Conservation (phyloP, 148 eudicot genomes). For the Salicornia ramosissima region DNA sequence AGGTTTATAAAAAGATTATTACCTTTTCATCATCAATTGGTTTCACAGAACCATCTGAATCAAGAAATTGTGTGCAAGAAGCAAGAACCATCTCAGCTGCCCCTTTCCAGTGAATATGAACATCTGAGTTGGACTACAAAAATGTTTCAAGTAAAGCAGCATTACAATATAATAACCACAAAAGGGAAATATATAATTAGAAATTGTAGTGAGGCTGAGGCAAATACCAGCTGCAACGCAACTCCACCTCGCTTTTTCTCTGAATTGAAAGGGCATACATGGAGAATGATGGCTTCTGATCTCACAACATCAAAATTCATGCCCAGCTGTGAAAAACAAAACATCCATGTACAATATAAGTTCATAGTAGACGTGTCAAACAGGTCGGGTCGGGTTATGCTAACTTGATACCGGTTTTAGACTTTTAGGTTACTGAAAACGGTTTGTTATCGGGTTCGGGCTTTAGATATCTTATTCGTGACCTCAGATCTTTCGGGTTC, state of each 20-base stretch:
- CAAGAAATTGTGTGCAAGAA: constrained; percentile 58
- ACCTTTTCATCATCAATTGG: constrained; percentile 57
- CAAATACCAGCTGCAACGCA: constrained; percentile 65
- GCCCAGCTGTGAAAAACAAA: constrained; percentile 54
- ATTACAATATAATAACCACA: not conserved
- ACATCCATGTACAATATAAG: not conserved
- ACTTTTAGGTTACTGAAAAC: too few relatives aligned
- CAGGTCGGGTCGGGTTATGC: too few relatives aligned
- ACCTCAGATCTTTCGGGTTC: too few relatives aligned
- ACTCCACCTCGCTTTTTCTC: constrained; percentile 90
- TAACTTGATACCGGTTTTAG: too few relatives aligned
- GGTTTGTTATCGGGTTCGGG: too few relatives aligned
- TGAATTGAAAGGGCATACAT: constrained; percentile 86
- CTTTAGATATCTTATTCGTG: too few relatives aligned
- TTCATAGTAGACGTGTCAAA: too few relatives aligned
- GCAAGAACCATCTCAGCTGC: constrained; percentile 87
- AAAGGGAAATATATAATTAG: not conserved
- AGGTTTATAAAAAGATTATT: not conserved
- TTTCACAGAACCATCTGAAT: constrained; percentile 46
- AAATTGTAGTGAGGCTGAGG: constrained; percentile 5
- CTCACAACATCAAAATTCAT: constrained; percentile 75
- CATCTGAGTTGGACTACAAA: constrained; percentile 65
- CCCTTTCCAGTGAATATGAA: constrained; percentile 87
- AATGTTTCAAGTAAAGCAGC: constrained; percentile 3
- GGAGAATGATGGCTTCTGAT: constrained; percentile 58